phyloP scores from a whole-genome alignment of 768 basidiomycete species.

The Trichaptum fuscoviolaceum region DNA sequence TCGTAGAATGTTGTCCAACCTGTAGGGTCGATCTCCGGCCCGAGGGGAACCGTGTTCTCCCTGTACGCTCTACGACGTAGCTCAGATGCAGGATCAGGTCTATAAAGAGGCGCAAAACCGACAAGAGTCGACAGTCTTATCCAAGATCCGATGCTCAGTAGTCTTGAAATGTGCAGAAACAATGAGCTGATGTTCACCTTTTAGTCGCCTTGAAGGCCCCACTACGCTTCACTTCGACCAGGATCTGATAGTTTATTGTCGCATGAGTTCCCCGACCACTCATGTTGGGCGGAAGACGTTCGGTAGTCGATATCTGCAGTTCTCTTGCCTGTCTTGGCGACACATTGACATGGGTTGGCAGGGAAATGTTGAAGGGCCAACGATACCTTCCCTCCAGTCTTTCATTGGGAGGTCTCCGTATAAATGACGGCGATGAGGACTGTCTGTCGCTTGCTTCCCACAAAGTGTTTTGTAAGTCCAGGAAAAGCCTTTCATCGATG shows the following conservation, averaged over 20 bases:
- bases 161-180: too few relatives aligned
- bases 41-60: not conserved
- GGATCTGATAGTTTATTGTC: constrained; percentile 53
- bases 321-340: constrained; percentile 27
- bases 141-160: not conserved
- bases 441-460: not conserved
- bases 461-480: not conserved
- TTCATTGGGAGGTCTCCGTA: constrained; percentile 10
- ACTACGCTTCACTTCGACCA: constrained; percentile 41
- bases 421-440: not conserved
- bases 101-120: constrained; percentile 16
- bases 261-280: constrained; percentile 49
- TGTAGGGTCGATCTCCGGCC: constrained; percentile 12
- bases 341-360: constrained; percentile 39
- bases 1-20: constrained; percentile 14
- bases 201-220: constrained; percentile 44
- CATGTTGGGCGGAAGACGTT: constrained; percentile 47
- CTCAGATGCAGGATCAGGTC: constrained; percentile 14
- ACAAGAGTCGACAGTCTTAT: constrained; percentile 13
- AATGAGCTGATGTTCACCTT: constrained; percentile 26
- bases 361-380: constrained; percentile 43
- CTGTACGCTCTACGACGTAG: constrained; percentile 15
- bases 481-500: not conserved
- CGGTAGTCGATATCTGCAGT: constrained; percentile 16
- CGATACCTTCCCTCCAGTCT: constrained; percentile 40